Evolutionary conservation across 305 asterid species (phyloP), one percentile per base, ranked within the genome.

Genomic region (Stenogyne calaminthoides): DNA sequence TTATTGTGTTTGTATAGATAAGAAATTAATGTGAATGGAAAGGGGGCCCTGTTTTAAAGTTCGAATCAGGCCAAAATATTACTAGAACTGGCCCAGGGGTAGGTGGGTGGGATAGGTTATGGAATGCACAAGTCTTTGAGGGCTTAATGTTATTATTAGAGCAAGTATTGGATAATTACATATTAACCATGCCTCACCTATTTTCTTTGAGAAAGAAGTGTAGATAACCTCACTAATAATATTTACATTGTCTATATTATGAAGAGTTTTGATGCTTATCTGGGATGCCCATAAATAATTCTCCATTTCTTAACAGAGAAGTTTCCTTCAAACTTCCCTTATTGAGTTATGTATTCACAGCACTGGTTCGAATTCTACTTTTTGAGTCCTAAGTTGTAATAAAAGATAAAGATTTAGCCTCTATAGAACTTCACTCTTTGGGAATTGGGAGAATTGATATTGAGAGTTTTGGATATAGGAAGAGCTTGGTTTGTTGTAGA

Each of bases 271-370:
- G 54, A 15, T 22, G 10, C 75, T 46, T 44, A 47, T 60, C 62
- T 47, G 37, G 60, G 56, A 16, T 27, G 59, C 10, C 44, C 68
- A 42, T 58, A 8, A n/a, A 44, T 16, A 27, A 27, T 46, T 46
- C 32, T 59, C 15, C 36, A 27, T 29, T 60, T 62, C 14, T 36
- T 60, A 44, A 61, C 9, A 18, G 36, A 15, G 34, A 14, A 39
- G n/a, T 64, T 52, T 54, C 27, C 51, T 73, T 64, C 58, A 39
- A 64, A 70, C 37, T 67, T 57, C 42, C 55, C 37, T 67, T 3
- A 12, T 16, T 67, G 20, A 32, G 18, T 16, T 39, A 39, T 40
- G 58, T 32, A 58, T 54, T 74, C 32, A 67, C 6, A 9, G 59
- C 59, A 54, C 22, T 36, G 47, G 27, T 67, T n/a, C 27, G 46